Base-by-base conservation (phyloP, 1,139 yeast species). In the Pichia sp. region DNA sequence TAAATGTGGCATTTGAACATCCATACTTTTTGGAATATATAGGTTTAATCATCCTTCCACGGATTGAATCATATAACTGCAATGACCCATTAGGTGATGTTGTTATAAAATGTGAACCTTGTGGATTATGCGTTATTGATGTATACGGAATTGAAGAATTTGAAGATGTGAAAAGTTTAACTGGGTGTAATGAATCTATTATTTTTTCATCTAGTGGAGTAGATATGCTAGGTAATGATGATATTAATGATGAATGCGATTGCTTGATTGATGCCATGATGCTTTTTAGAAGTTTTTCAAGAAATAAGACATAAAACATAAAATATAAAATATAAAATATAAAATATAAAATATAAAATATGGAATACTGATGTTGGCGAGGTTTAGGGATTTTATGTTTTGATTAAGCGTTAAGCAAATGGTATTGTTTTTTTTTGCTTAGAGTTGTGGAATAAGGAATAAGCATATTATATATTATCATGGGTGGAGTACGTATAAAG, bases 21-120 rank as follows among this genome's bases (percentile, higher is more conserved):
- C 99, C 99, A 62, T 93, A 93, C 65, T 93, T 93, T 69, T 89
- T 93, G 28, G 95, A 84, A 58, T 81, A 85, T 7, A 88, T 77
- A 8, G 89, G 82, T 58, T 80, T 83, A 48, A 72, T 59, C 58
- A 81, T 85, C 36, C 77, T 73, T 1, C 97, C 97, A 51, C 80
- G 75, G 47, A 81, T 76, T 30, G 83, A 76, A 68, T 91, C 96
- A 66, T 89, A 93, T 25, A 95, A 70, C 63, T 89, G 96, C 60
- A 93, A 83, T 22, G 88, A 77, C 62, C 88, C 91, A 69, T 89
- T 96, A 13, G 84, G 80, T 3, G 93, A 89, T 0, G 96, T 77
- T 3, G 96, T 80, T 39, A 95, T 72, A 44, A 88, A 74, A 64
- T 73, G 87, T 59, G 84, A 87, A 6, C 99, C 99, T 9, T 87